Evolutionary conservation across 805 yeast species (phyloP), one percentile per base, ranked within the genome.

Genomic region (Cyberlindnera meyerae): DNA sequence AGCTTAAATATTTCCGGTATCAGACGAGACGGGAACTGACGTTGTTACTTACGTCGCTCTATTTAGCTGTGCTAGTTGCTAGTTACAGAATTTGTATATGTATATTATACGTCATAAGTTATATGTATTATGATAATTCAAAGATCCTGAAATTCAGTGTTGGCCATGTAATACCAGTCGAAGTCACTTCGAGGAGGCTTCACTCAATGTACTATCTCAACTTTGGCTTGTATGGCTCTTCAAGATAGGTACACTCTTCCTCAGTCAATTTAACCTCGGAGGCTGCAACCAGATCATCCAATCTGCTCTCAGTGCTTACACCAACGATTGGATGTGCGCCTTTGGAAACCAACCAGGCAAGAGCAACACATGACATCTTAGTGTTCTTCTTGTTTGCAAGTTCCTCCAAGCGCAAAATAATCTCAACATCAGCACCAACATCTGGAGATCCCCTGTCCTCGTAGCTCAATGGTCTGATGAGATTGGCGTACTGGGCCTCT

Each of bases 251-350:
- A 27, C 44, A 35, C 18, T 48, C 51, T 4, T 46, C 45, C 12
- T 44, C 42, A 11, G 40, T 33, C 27, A 77, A 55, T 36, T 55
- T 50, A 17, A 74, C 49, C 12, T 54, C 53, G 20, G 69, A 40
- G 7, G 77, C 76, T 11, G 43, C 54, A 17, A 73, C 30, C 2
- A 71, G 69, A 39, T 77, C 82, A 28, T 74, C 75, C 13, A 77
- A 62, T 42, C 82, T 63, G 49, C 63, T 62, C 18, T 58, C 60
- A 22, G 65, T 65, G 44, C 61, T 64, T 39, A 75, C 43, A 3
- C 82, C 83, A 13, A 77, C 68, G 41, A 77, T 75, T 13, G 84
- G 83, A 24, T 51, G 42, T 15, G 62, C 58, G 11, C 77, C 79
- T 50, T 77, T 77, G 37, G 61, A 34, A 2, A 75, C 29, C 2